Evolutionary conservation across 2,329 filamentous ascomycete species (phyloP), one percentile per base, ranked within the genome.

Genomic region (Aspergillus bombycis): DNA sequence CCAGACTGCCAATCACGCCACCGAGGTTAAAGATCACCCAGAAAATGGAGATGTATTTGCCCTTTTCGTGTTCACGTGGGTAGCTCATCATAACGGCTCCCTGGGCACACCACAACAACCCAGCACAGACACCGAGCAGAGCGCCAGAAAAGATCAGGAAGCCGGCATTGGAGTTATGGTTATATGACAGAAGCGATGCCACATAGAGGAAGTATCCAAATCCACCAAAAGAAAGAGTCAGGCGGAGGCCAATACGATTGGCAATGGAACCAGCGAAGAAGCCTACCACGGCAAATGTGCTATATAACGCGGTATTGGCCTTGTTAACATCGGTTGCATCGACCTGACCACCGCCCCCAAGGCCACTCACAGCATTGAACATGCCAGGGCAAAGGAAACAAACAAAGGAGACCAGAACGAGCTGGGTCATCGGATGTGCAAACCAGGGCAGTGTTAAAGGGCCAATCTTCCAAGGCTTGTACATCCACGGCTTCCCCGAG

Each of bases 11-110:
- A 77, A 97, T 92, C 65, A 97, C 93, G 71, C 89, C 93, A 70
- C 94, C 94, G 63, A 94, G 79, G 79, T 97, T 97, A 85, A 97
- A 97, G 73, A 97, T 96, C 77, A 93, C 89, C 94, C 94, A 97
- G 81, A 97, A 97, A 82, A 88, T 89, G 65, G 91, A 91, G 76
- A 97, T 96, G 77, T 93, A 97, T 64, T 89, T 89, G 52, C 94
- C 94, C 83, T 97, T 97, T 67, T 88, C 86, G 38, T 87, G 78
- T 79, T 97, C 94, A 23, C 86, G 83, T 1, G 93, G 93, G 77
- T 97, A 97, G 46, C 91, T 89, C 88, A 96, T 94, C 81, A 84
- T 84, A 55, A 84, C 78, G 2, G 82, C 79, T 53, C 82, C 82
- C 67, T 85, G 82, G 1, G 82, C 82, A 61, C 79, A 81, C 83